Base-by-base conservation (phyloP, 83 land plant genomes). In the Thuja plicata region DNA sequence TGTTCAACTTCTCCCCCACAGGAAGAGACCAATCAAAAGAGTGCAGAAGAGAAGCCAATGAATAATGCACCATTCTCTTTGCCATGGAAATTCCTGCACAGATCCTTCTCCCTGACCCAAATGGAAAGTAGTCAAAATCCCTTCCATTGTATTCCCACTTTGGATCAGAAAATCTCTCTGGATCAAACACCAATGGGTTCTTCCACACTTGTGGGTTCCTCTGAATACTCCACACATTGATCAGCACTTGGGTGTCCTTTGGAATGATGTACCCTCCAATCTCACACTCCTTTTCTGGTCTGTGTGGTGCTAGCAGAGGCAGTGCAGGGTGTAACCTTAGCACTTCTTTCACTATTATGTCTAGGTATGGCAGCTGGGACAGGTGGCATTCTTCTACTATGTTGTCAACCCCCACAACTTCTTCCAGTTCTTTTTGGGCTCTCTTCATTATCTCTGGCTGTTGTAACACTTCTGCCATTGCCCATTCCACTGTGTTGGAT, bases 51-150 rank as follows among this genome's bases (percentile, higher is more conserved):
- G 94, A 79, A 16, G 92, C 93, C 76, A 92, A 62, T 10, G 85
- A 57, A 24, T 82, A 89, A 87, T 78, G 24, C 15, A 92, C 84
- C 91, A 91, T 90, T 46, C 88, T 79, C n/a, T 87, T 91, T 5
- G 91, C 93, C 93, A 92, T 87, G 5, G 86, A 83, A 27, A 90
- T 88, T 8, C 94, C 94, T 8, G 90, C 94, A 79, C 94, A 92
- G 0, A 92, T 92, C 86, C 94, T 90, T 60, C 94, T 81, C 27
- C 94, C 94, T 5, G 93, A 92, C 50, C 94, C 94, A 40, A 92
- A 92, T 9, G 94, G 86, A 12, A 84, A 15, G 16, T 50, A 35
- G 16, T 84, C 86, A 13, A 84, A 84, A 6, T 52, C 62, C 1
- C 38, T 15, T 15, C 66, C 86, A 15, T 34, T 84, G 38, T 84